These are phyloP conservation scores for Colletotrichum salicis DNA, from an alignment of 2,329 filamentous ascomycete genomes.

Conservation along the genomic window DNA sequence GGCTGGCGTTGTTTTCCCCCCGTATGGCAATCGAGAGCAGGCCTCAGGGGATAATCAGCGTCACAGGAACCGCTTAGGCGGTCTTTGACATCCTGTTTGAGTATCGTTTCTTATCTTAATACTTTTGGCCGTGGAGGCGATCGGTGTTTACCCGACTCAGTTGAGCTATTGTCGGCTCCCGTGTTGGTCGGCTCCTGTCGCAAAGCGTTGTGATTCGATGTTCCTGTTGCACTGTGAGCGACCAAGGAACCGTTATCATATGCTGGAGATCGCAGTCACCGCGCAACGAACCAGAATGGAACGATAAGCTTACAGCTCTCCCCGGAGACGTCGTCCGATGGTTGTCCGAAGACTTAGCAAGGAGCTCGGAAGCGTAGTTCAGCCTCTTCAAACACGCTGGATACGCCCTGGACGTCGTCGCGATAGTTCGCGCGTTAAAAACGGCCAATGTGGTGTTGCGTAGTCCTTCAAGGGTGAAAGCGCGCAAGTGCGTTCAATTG, in stretches of 20 bases:
- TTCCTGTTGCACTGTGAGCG: constrained; percentile 14
- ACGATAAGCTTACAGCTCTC: constrained; percentile 30
- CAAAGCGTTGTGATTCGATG: constrained; percentile 12
- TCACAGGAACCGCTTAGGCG: not conserved
- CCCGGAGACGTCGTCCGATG: constrained; percentile 15
- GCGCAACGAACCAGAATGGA: constrained; percentile 8
- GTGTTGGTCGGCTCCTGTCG: not conserved
- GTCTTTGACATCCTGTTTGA: not conserved
- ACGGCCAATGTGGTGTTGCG: too few relatives aligned
- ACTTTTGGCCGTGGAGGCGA: not conserved
- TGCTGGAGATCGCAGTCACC: not conserved
- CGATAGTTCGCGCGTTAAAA: too few relatives aligned
- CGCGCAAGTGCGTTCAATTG: not conserved
- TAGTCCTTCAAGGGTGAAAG: not conserved
- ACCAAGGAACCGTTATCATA: constrained; percentile 11
- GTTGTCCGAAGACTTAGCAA: not conserved
- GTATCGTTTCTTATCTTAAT: constrained; percentile 11
- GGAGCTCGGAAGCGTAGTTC: not conserved
- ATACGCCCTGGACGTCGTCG: not conserved
- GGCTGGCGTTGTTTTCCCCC: not conserved
- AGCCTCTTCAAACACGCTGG: not conserved
- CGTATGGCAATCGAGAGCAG: not conserved
- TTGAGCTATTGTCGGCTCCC: not conserved
- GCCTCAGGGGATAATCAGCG: not conserved
- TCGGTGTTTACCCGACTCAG: not conserved